These are phyloP conservation scores for Lachancea kluyveri DNA, from an alignment of 805 yeast genomes.

Conservation along the genomic window DNA sequence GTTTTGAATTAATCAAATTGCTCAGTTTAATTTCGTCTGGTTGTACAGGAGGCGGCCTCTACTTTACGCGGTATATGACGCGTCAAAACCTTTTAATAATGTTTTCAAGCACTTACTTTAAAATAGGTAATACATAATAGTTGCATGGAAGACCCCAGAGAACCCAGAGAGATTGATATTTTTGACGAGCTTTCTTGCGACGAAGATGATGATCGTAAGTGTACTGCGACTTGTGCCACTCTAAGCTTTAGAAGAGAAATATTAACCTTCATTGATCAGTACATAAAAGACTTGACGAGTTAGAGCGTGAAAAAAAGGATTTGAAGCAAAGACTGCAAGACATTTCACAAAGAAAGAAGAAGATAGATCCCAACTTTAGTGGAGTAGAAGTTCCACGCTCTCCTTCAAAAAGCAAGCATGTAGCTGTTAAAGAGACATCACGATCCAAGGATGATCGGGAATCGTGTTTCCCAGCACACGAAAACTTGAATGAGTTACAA, in stretches of 20 bases:
- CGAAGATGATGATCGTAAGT: slow-evolving; percentile 7
- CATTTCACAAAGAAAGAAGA: slow-evolving; percentile 13
- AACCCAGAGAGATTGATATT: slow-evolving; percentile 3
- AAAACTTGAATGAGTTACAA: slow-evolving; percentile 13
- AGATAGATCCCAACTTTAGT: slow-evolving; percentile 21
- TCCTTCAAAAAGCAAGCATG: too few species aligned
- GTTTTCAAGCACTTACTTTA: too few species aligned
- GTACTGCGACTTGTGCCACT: slow-evolving; percentile 3
- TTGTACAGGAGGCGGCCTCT: too few species aligned
- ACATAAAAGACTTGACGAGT: slow-evolving; percentile 9
- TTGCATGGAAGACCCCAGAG: slow-evolving; percentile 10
- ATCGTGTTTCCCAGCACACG: too few species aligned
- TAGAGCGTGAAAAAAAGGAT: slow-evolving; percentile 23
- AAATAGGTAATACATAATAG: too few species aligned
- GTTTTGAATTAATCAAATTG: too few species aligned
- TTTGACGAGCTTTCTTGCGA: slow-evolving; percentile 9
- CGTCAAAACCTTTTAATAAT: too few species aligned
- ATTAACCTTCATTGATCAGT: slow-evolving; percentile 1
- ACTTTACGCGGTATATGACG: too few species aligned
- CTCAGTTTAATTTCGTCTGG: too few species aligned
- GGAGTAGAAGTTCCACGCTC: slow-evolving; percentile 24
- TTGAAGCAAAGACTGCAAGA: slow-evolving; percentile 20
- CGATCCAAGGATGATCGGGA: too few species aligned
- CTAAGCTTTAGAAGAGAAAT: not conserved
- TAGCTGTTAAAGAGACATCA: too few species aligned